Conservation (phyloP, 2,329 filamentous ascomycete genomes). For the Aspergillus flavus region DNA sequence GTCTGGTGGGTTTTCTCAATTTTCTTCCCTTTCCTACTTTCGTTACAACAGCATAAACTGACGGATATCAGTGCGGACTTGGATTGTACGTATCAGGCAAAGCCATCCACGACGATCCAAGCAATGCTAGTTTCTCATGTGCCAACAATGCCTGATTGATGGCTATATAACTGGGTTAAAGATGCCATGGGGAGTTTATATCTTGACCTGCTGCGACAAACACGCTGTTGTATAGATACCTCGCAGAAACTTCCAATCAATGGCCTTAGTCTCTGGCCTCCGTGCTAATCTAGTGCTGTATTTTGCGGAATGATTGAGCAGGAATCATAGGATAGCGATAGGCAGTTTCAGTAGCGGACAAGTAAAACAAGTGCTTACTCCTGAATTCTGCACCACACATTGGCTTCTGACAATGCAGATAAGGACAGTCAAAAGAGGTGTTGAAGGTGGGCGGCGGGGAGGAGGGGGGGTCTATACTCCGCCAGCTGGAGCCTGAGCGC, state of each 20-base stretch:
- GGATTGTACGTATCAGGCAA: constrained; percentile 21
- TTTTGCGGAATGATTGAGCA: no score
- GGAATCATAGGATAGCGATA: no score
- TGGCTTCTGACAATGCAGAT: not conserved
- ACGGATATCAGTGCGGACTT: constrained; percentile 16
- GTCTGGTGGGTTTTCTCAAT: constrained; percentile 9
- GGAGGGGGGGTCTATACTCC: no score
- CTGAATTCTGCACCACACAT: no score
- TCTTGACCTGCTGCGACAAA: not conserved
- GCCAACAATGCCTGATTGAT: constrained; percentile 15
- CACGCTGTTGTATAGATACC: not conserved
- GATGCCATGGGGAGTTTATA: not conserved
- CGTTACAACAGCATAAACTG: not conserved
- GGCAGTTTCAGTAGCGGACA: no score
- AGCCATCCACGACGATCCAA: constrained; percentile 21
- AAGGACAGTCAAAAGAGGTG: not conserved
- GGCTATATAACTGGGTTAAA: not conserved
- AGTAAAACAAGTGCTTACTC: no score
- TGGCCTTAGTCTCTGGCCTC: not conserved
- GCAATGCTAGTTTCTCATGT: constrained; percentile 19
- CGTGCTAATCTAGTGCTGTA: not conserved
- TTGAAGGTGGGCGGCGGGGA: not conserved
- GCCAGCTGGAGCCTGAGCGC: no score
- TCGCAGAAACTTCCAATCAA: not conserved
- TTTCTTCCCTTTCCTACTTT: not conserved